Evolutionary conservation across 192 early-diverging fungal genomes (phyloP), one percentile per base, ranked within the genome.

Genomic region (Cladochytrium replicatum): DNA sequence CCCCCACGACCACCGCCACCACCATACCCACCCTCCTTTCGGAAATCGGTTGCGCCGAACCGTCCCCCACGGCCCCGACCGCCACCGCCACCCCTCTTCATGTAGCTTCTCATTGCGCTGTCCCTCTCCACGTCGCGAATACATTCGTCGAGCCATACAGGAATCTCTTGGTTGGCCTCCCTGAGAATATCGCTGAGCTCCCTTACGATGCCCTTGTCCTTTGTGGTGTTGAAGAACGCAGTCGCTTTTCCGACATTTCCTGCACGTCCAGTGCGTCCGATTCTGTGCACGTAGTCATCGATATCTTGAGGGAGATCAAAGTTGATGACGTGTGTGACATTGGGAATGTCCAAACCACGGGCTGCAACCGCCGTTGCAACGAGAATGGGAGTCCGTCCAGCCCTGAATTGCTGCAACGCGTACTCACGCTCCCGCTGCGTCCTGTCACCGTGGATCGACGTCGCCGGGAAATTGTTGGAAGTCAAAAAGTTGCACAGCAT

Each of bases 301-400:
- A 81, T 76, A 44, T 88, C 85, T 0, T 71, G 78, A 23, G 86
- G 88, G 48, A 88, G 64, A 43, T 89, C 86, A 64, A 80, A 88
- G 56, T 79, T 82, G 66, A 89, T 71, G 29, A 89, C 88, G 17
- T 52, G 51, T 8, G 25, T 52, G 9, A 52, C 51, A 54, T 52
- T 52, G 25, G 51, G 51, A 52, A 84, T 84, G 49, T 84, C 82
- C 32, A 98, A 66, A 51, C 95, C 95, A 73, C 95, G 86, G 21
- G 91, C 89, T 31, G 95, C 95, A 0, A 97, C 95, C 29, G 90
- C 95, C 6, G 95, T 99, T 23, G 93, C 95, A 6, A 99, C 93
- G 69, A 99, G 84, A 45, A 99, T 60, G 8, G 75, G 75, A 4
- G 72, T 71, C 8, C 55, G 54, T 21, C 85, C 93, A 21, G 78